phyloP scores from a whole-genome alignment of 257 asterid genomes.

The Cruciata laevipes region DNA sequence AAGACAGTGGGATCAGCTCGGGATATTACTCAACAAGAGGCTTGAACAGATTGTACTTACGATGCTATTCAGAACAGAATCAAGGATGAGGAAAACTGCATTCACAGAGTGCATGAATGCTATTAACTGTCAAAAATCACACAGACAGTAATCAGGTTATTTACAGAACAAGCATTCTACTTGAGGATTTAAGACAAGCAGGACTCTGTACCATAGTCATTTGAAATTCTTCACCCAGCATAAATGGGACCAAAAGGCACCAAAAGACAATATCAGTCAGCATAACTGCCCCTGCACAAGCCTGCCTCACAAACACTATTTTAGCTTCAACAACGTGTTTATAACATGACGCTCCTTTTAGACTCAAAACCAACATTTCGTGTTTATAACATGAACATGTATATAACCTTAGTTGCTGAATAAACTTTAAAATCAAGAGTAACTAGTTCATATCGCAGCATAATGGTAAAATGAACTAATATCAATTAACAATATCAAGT shows the following conservation, averaged over 20 bases:
- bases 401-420: background rate
- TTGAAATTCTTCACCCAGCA: slow-evolving; percentile 55
- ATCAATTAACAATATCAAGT: background rate
- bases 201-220: slow-evolving; percentile 78
- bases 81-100: slow-evolving; percentile 72
- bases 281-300: slow-evolving; percentile 75
- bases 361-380: no score
- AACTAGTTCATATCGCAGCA: no score
- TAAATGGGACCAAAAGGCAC: slow-evolving; percentile 83
- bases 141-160: slow-evolving; percentile 4
- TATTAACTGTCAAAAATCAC: slow-evolving; percentile 43
- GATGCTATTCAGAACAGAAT: slow-evolving; percentile 61
- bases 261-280: slow-evolving; percentile 84
- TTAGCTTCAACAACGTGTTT: no score
- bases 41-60: slow-evolving; percentile 25
- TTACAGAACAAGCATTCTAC: no score
- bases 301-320: slow-evolving; percentile 28
- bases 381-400: background rate
- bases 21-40: background rate
- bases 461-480: no score
- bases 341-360: no score
- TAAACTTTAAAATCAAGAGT: background rate
- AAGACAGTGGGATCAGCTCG: background rate
- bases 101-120: slow-evolving; percentile 85
- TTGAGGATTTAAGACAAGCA: no score